These are phyloP conservation scores for Xylaria sp. DNA, from an alignment of 2,329 filamentous ascomycete genomes.

Conservation along the genomic window DNA sequence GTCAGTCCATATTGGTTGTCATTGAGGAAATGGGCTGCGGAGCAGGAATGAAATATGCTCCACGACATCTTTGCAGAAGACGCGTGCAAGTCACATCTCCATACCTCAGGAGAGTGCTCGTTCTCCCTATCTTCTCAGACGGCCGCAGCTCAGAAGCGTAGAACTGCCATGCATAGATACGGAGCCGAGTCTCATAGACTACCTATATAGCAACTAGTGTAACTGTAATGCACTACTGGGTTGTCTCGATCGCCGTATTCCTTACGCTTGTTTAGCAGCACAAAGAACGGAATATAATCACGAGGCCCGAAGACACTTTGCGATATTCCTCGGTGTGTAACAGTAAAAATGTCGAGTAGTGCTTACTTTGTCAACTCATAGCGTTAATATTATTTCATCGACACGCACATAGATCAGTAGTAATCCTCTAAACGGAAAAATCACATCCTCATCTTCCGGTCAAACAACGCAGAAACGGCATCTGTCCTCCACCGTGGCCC, in stretches of 20 bases:
- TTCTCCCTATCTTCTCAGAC: too few species aligned
- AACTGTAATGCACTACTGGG: too few species aligned
- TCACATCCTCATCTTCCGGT: slow-evolving; percentile 16
- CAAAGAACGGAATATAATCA: not conserved
- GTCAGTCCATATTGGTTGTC: not conserved
- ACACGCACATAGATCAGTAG: not conserved
- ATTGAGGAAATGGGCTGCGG: not conserved
- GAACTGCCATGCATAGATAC: too few species aligned
- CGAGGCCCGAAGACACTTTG: not conserved
- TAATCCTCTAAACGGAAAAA: not conserved
- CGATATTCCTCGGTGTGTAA: not conserved
- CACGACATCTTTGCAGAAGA: not conserved
- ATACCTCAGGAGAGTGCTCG: not conserved
- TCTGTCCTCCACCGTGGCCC: slow-evolving; percentile 46
- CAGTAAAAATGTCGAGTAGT: not conserved
- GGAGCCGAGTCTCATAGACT: not conserved
- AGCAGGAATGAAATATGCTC: not conserved
- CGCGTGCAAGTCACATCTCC: not conserved
- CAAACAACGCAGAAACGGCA: slow-evolving; percentile 35
- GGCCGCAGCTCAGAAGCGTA: not conserved
- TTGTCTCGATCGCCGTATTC: not conserved
- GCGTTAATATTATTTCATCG: too few species aligned
- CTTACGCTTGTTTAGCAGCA: not conserved
- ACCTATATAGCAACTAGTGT: too few species aligned
- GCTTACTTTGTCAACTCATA: not conserved